Evolutionary conservation across 164 flowering plant genomes (phyloP).

Genomic region (Berberis thunbergii): DNA sequence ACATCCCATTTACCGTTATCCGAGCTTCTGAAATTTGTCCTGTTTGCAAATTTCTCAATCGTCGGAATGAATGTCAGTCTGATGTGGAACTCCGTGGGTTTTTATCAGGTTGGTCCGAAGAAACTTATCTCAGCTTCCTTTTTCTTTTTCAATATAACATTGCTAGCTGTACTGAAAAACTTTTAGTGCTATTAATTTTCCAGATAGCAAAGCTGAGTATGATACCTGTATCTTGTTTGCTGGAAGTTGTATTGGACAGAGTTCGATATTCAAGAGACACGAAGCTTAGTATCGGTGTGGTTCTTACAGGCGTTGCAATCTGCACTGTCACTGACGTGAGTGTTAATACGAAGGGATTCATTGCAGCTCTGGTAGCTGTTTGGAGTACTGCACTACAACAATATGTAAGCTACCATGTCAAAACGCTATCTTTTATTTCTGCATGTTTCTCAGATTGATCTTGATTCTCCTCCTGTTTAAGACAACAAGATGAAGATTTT

Average conservation of each 20-base stretch:
- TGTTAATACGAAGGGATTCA: constrained; percentile 67
- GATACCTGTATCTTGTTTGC: constrained; percentile 79
- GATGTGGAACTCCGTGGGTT: constrained; percentile 94
- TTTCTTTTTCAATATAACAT: neutral
- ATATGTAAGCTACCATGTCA: constrained; percentile 50
- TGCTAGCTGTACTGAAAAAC: neutral
- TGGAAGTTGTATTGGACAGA: constrained; percentile 67
- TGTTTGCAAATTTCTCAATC: constrained; percentile 85
- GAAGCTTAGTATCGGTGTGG: constrained; percentile 68
- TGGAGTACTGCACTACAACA: constrained; percentile 90
- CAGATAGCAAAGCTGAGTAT: constrained; percentile 94
- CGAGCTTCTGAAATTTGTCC: constrained; percentile 67
- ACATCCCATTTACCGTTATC: constrained; percentile 57
- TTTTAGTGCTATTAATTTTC: neutral
- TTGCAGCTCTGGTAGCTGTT: constrained; percentile 77
- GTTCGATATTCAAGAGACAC: constrained; percentile 80
- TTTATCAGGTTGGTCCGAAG: constrained; percentile 60
- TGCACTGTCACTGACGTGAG: constrained; percentile 92
- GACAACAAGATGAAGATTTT: neutral
- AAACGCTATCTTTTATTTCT: neutral
- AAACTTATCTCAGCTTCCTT: too few species aligned
- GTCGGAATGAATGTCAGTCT: constrained; percentile 93
- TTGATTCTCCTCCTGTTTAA: neutral
- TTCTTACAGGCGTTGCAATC: constrained; percentile 82
- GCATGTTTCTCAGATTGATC: neutral